Conservation (phyloP, 192 early-diverging fungal species). For the Backusella westeae region DNA sequence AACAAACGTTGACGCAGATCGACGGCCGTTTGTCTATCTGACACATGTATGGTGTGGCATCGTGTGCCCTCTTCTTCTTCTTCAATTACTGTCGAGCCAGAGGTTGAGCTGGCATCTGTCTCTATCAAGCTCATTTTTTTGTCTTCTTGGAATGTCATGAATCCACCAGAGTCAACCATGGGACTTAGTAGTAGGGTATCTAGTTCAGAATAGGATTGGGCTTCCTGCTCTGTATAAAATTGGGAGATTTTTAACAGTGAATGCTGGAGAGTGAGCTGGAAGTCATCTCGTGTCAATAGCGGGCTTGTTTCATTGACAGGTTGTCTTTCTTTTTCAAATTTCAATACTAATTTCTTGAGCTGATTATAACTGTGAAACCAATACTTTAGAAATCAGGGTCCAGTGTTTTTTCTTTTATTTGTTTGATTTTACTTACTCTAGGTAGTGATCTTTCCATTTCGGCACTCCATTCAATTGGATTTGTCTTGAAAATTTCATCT, state of each 20-base stretch:
- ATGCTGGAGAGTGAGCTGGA: constrained; percentile 62
- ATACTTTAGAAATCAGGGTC: neutral
- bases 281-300: constrained; percentile 50
- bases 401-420: neutral
- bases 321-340: constrained; percentile 60
- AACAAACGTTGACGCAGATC: constrained; percentile 79
- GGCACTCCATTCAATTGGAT: constrained; percentile 80
- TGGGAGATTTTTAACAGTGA: constrained; percentile 78
- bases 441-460: constrained; percentile 65
- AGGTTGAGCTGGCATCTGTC: neutral
- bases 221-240: constrained; percentile 84
- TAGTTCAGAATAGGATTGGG: constrained; percentile 65
- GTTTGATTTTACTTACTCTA: constrained; percentile 41
- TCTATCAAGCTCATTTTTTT: neutral
- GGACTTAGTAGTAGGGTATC: constrained; percentile 31
- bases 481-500: constrained; percentile 80
- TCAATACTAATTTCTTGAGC: constrained; percentile 76
- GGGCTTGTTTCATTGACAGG: constrained; percentile 16
- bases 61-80: neutral
- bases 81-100: neutral
- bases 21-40: constrained; percentile 32
- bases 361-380: constrained; percentile 56
- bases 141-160: neutral
- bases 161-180: neutral
- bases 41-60: neutral